These are phyloP conservation scores for Chrysosporium queenslandicum DNA, from an alignment of 2,329 filamentous ascomycete species.

Conservation along the genomic window DNA sequence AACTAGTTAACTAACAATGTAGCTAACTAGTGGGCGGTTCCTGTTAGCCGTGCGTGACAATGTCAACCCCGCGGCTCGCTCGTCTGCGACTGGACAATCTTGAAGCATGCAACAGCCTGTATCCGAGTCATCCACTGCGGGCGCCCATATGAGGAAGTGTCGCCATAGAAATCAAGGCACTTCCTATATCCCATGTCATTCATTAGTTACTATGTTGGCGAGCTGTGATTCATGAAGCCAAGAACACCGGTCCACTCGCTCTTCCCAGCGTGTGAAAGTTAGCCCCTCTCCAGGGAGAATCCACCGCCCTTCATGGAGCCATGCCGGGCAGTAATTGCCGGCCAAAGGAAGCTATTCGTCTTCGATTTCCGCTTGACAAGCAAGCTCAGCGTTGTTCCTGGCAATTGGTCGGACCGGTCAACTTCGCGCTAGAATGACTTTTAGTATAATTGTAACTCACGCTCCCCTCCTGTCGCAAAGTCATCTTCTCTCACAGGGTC, in stretches of 20 bases:
- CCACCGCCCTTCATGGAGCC: neutral
- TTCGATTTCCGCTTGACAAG: neutral
- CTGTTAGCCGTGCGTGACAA: too few species aligned
- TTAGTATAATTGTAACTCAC: too few species aligned
- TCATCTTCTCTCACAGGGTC: neutral
- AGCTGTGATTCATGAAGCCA: neutral
- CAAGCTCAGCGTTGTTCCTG: neutral
- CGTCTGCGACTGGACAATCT: too few species aligned
- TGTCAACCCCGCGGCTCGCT: too few species aligned
- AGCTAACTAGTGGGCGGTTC: too few species aligned
- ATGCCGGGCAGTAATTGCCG: neutral
- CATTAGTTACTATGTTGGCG: too few species aligned
- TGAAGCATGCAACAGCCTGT: too few species aligned
- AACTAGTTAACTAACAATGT: too few species aligned
- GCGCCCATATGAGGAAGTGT: too few species aligned
- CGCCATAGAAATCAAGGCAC: too few species aligned
- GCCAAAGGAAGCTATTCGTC: neutral
- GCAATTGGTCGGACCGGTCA: neutral
- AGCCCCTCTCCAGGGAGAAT: neutral
- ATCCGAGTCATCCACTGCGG: too few species aligned
- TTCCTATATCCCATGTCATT: too few species aligned
- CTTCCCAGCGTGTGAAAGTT: neutral
- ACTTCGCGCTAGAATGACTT: neutral
- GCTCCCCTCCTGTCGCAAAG: neutral
- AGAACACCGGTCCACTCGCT: conserved; percentile 4